Evolutionary conservation across 2,329 filamentous ascomycete genomes (phyloP).

Genomic region (Pleurostoma richardsiae): DNA sequence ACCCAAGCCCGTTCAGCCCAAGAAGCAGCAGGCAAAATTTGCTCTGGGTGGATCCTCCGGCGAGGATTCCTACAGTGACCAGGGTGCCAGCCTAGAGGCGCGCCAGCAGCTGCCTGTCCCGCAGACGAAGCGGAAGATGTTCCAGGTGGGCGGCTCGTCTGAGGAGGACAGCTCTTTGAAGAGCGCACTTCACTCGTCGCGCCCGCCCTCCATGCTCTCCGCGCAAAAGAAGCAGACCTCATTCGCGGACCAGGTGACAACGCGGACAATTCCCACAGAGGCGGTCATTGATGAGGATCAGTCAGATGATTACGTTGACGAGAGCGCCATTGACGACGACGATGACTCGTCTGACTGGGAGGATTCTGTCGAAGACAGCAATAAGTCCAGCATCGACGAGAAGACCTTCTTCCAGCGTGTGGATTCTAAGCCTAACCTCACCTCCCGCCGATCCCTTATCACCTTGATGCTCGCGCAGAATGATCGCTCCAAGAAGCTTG

Average conservation of each 20-base stretch:
- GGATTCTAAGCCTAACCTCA: slow-evolving; percentile 79
- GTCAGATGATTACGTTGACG: slow-evolving; percentile 65
- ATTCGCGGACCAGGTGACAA: slow-evolving; percentile 71
- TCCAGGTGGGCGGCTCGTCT: slow-evolving; percentile 54
- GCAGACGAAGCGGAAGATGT: slow-evolving; percentile 33
- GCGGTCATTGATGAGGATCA: slow-evolving; percentile 43
- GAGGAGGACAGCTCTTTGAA: slow-evolving; percentile 76
- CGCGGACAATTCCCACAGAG: slow-evolving; percentile 56
- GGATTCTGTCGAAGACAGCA: slow-evolving; percentile 72
- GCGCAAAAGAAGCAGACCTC: slow-evolving; percentile 71
- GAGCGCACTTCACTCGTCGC: slow-evolving; percentile 42
- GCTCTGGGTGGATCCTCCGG: slow-evolving; percentile 75
- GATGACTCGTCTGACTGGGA: slow-evolving; percentile 59
- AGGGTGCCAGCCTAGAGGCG: slow-evolving; percentile 42
- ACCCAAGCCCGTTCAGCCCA: slow-evolving; percentile 63
- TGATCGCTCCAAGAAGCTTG: slow-evolving; percentile 65
- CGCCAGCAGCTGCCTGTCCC: slow-evolving; percentile 24
- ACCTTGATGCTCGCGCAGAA: slow-evolving; percentile 81
- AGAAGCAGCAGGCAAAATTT: slow-evolving; percentile 59
- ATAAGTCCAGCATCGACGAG: slow-evolving; percentile 77
- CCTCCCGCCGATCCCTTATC: slow-evolving; percentile 81
- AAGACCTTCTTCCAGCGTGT: slow-evolving; percentile 82
- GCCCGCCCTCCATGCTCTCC: slow-evolving; percentile 32
- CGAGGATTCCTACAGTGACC: slow-evolving; percentile 65
- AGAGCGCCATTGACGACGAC: slow-evolving; percentile 76